Conservation (phyloP, 2,329 filamentous ascomycete species). For the Xylariaceae sp. region DNA sequence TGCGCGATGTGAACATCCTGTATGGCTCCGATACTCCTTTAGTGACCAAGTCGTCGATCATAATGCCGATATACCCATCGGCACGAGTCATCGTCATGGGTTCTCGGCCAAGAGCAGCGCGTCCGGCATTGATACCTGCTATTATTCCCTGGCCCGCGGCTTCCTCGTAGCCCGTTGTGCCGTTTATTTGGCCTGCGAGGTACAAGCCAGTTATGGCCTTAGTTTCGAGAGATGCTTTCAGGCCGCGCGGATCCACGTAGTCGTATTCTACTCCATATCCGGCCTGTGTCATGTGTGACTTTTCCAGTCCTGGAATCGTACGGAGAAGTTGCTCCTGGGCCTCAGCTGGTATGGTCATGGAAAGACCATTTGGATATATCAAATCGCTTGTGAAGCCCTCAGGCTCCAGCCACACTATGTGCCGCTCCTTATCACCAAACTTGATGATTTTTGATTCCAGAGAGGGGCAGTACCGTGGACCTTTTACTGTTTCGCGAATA, state of each 20-base stretch:
- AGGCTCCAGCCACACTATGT: constrained; percentile 95
- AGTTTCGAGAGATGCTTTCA: constrained; percentile 88
- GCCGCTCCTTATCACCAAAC: constrained; percentile 74
- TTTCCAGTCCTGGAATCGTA: constrained; percentile 83
- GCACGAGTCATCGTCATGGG: constrained; percentile 71
- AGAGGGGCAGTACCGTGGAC: constrained; percentile 92
- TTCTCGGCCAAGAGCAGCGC: constrained; percentile 65
- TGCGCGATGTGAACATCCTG: constrained; percentile 95
- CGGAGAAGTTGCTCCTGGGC: constrained; percentile 83
- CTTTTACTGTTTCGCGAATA: constrained; percentile 91
- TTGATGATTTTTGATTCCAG: constrained; percentile 91
- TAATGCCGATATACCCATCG: constrained; percentile 95
- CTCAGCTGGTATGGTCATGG: constrained; percentile 90
- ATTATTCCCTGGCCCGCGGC: constrained; percentile 90
- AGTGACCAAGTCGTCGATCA: constrained; percentile 96
- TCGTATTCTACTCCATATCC: constrained; percentile 98
- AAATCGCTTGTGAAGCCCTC: constrained; percentile 89
- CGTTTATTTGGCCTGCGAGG: constrained; percentile 95
- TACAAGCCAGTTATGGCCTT: constrained; percentile 87
- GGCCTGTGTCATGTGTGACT: constrained; percentile 87
- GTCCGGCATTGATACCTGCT: constrained; percentile 89
- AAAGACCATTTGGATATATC: constrained; percentile 94
- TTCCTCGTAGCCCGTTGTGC: constrained; percentile 97
- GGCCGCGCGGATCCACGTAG: constrained; percentile 89
- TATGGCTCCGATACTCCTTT: constrained; percentile 97